A percentile compares a stretch with the other conserved stretches of the same genome.
Conservation (phyloP, 257 asterid species). For the Solanum pennellii region DNA sequence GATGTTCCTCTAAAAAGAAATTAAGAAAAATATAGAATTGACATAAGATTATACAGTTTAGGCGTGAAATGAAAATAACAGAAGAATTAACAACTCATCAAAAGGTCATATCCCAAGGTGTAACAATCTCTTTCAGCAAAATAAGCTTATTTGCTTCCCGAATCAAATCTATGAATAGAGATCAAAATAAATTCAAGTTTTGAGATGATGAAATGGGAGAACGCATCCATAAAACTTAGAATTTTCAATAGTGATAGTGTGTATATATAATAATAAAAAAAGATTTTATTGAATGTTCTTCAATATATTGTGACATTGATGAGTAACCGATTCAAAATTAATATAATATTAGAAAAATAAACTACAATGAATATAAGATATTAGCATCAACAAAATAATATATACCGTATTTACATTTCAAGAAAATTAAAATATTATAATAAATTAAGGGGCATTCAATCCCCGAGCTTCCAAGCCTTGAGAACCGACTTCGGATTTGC, state of each 20-base stretch:
- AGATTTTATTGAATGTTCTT: neutral
- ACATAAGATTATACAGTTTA: neutral
- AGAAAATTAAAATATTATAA: neutral
- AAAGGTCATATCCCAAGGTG: neutral
- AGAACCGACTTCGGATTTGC: no score
- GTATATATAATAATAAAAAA: neutral
- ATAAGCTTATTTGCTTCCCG: neutral
- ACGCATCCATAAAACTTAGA: neutral
- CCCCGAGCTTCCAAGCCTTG: no score
- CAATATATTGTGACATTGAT: neutral
- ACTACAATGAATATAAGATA: neutral
- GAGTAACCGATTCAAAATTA: neutral
- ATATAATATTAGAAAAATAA: neutral
- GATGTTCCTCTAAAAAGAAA: no score
- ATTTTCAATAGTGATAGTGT: neutral
- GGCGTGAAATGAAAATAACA: neutral
- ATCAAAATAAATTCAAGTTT: neutral
- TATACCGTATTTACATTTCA: neutral
- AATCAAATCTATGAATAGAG: neutral
- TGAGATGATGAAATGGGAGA: neutral
- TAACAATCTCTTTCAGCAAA: neutral
- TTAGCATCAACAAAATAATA: neutral
- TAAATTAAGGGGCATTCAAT: neutral
- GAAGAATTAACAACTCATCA: neutral
- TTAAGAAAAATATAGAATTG: no score